phyloP scores from a whole-genome alignment of 2,329 filamentous ascomycete species.

The Aspergillus quadrilineatus region DNA sequence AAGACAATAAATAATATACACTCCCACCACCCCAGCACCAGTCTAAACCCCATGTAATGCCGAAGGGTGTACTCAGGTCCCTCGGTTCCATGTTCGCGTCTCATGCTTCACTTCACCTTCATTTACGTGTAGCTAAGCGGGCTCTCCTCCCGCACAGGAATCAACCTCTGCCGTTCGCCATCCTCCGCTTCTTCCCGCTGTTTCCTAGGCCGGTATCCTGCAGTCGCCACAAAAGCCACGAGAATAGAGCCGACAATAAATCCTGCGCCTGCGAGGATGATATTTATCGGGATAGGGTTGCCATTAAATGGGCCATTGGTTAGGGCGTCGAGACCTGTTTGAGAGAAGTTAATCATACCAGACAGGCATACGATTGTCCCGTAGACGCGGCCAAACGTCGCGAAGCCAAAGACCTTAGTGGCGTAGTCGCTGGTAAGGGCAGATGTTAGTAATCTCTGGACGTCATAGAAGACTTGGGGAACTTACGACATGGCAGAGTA shows the following conservation, averaged over 20 bases:
- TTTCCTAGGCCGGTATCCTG: slow-evolving; percentile 19
- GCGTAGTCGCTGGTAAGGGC: slow-evolving; percentile 65
- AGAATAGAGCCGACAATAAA: slow-evolving; percentile 64
- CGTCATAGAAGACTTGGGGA: neutral
- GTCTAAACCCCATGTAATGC: neutral
- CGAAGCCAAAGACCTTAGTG: slow-evolving; percentile 89
- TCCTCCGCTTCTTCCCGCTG: slow-evolving; percentile 29
- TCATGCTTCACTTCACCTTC: neutral
- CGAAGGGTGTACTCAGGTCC: neutral
- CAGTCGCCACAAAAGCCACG: slow-evolving; percentile 61
- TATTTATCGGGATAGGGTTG: slow-evolving; percentile 76
- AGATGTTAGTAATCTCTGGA: neutral
- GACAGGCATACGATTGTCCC: slow-evolving; percentile 84
- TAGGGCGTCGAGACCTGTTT: slow-evolving; percentile 74
- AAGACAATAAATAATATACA: neutral
- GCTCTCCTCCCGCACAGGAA: slow-evolving; percentile 6
- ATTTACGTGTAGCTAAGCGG: neutral
- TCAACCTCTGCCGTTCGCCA: slow-evolving; percentile 7
- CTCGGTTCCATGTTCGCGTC: neutral
- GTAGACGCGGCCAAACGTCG: slow-evolving; percentile 88
- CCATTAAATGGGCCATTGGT: slow-evolving; percentile 70
- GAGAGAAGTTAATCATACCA: slow-evolving; percentile 78
- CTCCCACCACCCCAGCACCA: neutral
- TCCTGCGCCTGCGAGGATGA: slow-evolving; percentile 63
- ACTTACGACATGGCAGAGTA: slow-evolving; percentile 78